Evolutionary conservation across 2,329 filamentous ascomycete genomes (phyloP).

Genomic region (Paraphaeosphaeria minitans): DNA sequence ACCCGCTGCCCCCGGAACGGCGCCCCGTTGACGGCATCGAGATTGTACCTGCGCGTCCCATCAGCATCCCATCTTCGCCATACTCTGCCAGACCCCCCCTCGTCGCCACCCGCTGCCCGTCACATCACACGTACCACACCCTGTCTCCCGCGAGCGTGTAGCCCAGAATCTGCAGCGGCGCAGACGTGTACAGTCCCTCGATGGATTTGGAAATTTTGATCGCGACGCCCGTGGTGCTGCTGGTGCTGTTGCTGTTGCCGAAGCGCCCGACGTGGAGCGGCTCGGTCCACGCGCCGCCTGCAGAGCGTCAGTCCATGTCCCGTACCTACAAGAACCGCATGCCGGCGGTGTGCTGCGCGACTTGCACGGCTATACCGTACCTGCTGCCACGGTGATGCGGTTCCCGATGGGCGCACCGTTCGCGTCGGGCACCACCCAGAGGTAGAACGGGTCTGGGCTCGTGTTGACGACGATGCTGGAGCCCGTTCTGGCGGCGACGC

Average conservation of each 20-base stretch:
- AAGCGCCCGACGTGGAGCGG: constrained; percentile 24
- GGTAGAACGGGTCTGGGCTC: constrained; percentile 25
- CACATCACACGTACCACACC: constrained; percentile 14
- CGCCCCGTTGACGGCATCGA: constrained; percentile 32
- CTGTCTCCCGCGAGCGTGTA: constrained; percentile 29
- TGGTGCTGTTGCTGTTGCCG: constrained; percentile 11
- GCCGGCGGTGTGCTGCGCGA: too few relatives aligned
- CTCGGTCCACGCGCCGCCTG: constrained; percentile 27
- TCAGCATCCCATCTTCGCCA: not conserved
- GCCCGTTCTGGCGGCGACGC: constrained; percentile 25
- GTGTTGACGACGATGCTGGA: constrained; percentile 34
- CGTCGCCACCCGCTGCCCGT: not conserved
- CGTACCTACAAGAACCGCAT: too few relatives aligned
- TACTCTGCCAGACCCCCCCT: not conserved
- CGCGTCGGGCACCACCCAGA: constrained; percentile 27
- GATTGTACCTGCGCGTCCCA: constrained; percentile 24
- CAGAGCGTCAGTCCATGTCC: not conserved
- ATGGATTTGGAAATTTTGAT: constrained; percentile 32
- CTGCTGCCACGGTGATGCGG: constrained; percentile 21
- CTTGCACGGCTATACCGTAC: constrained; percentile 12
- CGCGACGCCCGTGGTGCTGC: constrained; percentile 26
- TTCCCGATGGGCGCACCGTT: constrained; percentile 21
- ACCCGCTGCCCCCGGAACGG: constrained; percentile 34
- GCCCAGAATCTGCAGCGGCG: constrained; percentile 29
- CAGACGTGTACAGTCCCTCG: constrained; percentile 27